phyloP scores from a whole-genome alignment of 2,329 filamentous ascomycete species.

The Xylariaceae sp. region DNA sequence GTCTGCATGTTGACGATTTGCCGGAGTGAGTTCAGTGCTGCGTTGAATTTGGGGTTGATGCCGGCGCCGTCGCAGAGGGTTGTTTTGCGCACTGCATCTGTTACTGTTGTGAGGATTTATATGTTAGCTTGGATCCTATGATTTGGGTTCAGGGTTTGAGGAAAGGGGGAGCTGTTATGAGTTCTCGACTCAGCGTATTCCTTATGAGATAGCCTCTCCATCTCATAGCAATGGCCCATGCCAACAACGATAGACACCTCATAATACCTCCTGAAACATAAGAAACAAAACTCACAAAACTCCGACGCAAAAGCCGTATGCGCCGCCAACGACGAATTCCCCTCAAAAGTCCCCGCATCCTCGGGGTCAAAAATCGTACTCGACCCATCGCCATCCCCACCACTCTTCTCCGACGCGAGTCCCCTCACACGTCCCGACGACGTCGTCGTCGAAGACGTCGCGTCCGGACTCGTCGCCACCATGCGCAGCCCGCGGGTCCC shows the following conservation, averaged over 20 bases:
- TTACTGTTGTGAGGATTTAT: no score
- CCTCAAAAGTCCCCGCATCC: constrained; percentile 42
- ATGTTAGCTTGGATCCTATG: no score
- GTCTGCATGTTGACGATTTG: constrained; percentile 50
- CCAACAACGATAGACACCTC: not conserved
- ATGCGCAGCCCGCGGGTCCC: constrained; percentile 1
- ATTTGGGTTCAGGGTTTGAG: no score
- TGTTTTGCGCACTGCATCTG: constrained; percentile 33
- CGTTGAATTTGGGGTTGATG: constrained; percentile 45
- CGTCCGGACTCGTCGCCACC: not conserved
- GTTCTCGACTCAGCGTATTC: no score
- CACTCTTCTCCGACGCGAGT: constrained; percentile 14
- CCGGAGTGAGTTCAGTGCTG: constrained; percentile 46
- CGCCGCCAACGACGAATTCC: constrained; percentile 42
- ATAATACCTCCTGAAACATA: no score
- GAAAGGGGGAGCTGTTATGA: no score
- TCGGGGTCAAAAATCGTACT: constrained; percentile 47
- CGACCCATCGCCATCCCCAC: constrained; percentile 34
- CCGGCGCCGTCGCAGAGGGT: constrained; percentile 37
- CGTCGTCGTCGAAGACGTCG: constrained; percentile 2
- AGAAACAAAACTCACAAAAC: constrained; percentile 28
- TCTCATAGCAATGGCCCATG: not conserved
- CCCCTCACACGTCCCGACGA: constrained; percentile 31
- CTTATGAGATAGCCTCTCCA: no score
- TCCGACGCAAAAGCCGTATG: constrained; percentile 44